These are phyloP conservation scores for Sphagnum tenellum DNA, from an alignment of 225 moss, liverwort and hornwort species.

Conservation along the genomic window DNA sequence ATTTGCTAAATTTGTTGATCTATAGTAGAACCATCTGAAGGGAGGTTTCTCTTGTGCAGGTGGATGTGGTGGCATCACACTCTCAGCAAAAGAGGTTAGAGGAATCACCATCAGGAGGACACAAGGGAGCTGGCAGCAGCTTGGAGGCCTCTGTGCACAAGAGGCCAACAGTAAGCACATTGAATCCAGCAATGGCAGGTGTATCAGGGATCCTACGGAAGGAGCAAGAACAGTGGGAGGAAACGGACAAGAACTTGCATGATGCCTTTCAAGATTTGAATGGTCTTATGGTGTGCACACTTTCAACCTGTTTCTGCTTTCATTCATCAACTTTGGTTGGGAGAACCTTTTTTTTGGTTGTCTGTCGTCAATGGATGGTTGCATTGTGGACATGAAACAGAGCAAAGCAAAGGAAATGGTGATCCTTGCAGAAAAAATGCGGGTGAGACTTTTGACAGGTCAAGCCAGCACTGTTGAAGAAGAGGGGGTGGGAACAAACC, in stretches of 20 bases:
- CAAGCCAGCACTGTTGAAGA: constrained; percentile 55
- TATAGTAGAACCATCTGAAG: not conserved
- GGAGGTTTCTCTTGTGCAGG: constrained; percentile 12
- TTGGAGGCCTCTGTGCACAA: constrained; percentile 16
- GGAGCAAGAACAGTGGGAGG: constrained; percentile 86
- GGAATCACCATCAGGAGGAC: constrained; percentile 14
- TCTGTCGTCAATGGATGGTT: too few species aligned
- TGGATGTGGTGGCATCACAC: constrained; percentile 22
- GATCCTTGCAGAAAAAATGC: constrained; percentile 84
- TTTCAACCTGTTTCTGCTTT: not conserved
- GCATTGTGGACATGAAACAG: constrained; percentile 16
- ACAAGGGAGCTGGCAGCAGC: constrained; percentile 27
- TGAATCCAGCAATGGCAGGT: constrained; percentile 98
- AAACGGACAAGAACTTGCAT: constrained; percentile 87
- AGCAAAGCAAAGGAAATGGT: constrained; percentile 98
- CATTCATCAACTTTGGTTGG: not conserved
- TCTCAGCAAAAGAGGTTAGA: constrained; percentile 11
- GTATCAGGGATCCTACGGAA: constrained; percentile 88
- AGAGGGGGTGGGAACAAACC: constrained; percentile 87
- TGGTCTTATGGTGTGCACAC: constrained; percentile 66
- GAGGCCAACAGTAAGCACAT: constrained; percentile 35
- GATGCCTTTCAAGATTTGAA: constrained; percentile 92
- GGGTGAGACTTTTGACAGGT: constrained; percentile 66
- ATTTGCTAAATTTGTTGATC: too few species aligned
- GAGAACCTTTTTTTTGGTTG: not conserved